Evolutionary conservation across 2,329 filamentous ascomycete genomes (phyloP), one percentile per base, ranked within the genome.

Genomic region (Sporothrix luriei): DNA sequence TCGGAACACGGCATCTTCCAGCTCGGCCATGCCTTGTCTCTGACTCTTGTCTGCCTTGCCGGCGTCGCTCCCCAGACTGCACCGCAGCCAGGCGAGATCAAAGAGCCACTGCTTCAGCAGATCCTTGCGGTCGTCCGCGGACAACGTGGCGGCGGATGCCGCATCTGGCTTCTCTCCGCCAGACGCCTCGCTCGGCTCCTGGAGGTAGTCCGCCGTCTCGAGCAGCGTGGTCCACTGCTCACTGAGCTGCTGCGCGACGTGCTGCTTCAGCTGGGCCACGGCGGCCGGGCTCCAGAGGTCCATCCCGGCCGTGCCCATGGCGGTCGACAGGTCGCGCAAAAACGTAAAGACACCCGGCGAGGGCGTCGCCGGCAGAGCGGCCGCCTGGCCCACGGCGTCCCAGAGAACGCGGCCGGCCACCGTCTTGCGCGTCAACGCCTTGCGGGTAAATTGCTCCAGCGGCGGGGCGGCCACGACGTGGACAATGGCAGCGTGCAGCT

Each of bases 301-400:
- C 59, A 86, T 82, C 0, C 94, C 94, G 3, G 85, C 82, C 14
- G 84, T 81, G 3, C 85, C 85, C 92, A 97, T 96, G 5, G 84
- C 82, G 61, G 81, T 80, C 4, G 87, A 86, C 38, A 97, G 76
- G 57, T 83, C 83, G 29, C 88, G 87, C 64, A 97, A 76, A 68
- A 96, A 89, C 71, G 85, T 86, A 76, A 97, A 97, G 0, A 88
- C 82, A 24, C 84, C 84, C 0, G 92, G 89, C 0, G 92, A 94
- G 0, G 93, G 93, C 75, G 95, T 92, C 6, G 88, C 84, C 0
- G 94, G 94, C 54, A 97, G 78, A 33, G 87, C 83, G 0, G 91
- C 91, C 49, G 87, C 82, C 0, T 91, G 91, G 91, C 93, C 1
- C 92, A 92, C 75, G 94, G 91, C 92, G 76, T 96, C 93, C 94